phyloP scores from a whole-genome alignment of 345 rosid species.

The Salix arbutifolia region DNA sequence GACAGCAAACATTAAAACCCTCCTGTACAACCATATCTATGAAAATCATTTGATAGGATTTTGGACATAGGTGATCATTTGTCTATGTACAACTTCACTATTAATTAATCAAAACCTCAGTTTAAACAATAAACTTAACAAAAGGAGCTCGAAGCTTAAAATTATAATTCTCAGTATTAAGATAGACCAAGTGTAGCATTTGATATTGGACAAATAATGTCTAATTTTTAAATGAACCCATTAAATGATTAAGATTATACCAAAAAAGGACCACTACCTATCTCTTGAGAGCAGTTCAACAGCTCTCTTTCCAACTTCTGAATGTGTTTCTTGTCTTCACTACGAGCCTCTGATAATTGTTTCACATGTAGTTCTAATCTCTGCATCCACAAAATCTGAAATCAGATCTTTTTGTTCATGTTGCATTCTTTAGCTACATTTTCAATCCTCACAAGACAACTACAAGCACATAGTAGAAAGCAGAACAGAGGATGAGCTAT shows the following conservation, averaged over 20 bases:
- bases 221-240: not conserved
- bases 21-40: not conserved
- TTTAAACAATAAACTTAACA: not conserved
- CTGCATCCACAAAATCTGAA: slow-evolving; percentile 35
- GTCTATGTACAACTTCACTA: not conserved
- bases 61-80: not conserved
- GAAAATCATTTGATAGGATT: not conserved
- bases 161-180: not conserved
- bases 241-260: not conserved
- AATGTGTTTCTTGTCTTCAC: slow-evolving; percentile 51
- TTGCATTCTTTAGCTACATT: not conserved
- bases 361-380: slow-evolving; percentile 52
- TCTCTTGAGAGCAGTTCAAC: slow-evolving; percentile 71
- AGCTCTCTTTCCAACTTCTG: slow-evolving; percentile 65
- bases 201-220: not conserved
- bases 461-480: not conserved
- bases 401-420: not conserved
- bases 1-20: not conserved
- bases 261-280: slow-evolving; percentile 44
- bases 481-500: not conserved
- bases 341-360: slow-evolving; percentile 56
- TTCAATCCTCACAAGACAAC: not conserved
- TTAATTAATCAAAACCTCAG: not conserved
- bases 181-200: not conserved
- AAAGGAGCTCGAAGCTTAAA: not conserved